Evolutionary conservation across 148 eudicot species (phyloP).

Genomic region (Nepenthes gracilis): DNA sequence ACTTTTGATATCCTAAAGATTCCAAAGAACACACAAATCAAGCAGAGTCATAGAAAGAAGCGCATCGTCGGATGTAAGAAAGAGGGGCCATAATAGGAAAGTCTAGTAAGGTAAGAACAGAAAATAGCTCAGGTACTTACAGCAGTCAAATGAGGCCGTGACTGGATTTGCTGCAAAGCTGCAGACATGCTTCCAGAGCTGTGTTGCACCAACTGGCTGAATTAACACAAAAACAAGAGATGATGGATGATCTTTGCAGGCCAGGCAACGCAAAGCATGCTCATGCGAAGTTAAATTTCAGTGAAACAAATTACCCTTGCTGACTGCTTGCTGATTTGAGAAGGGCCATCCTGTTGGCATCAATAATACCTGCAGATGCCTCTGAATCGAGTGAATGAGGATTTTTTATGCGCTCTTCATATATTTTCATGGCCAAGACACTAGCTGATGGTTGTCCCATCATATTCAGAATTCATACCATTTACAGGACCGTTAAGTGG

Average conservation of each 20-base stretch:
- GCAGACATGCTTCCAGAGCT: conserved; percentile 77
- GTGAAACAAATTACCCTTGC: conserved; percentile 48
- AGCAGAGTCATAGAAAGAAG: background rate
- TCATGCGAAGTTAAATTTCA: background rate
- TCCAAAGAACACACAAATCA: conserved; percentile 4
- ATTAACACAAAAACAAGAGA: conserved; percentile 28
- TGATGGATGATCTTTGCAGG: conserved; percentile 6
- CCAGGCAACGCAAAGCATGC: background rate
- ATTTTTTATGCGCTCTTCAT: conserved; percentile 44
- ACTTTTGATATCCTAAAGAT: conserved; percentile 60
- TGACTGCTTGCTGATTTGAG: conserved; percentile 70
- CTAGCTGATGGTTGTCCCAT: conserved; percentile 47
- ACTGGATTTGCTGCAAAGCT: conserved; percentile 90
- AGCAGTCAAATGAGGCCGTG: conserved; percentile 55
- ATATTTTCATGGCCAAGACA: conserved; percentile 35
- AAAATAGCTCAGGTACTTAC: conserved; percentile 26
- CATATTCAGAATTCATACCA: conserved; percentile 48
- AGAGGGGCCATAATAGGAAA: conserved; percentile 1
- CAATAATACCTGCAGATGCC: conserved; percentile 59
- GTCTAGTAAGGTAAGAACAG: background rate
- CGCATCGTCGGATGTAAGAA: background rate
- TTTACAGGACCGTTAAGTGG: conserved; percentile 64
- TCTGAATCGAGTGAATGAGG: conserved; percentile 51
- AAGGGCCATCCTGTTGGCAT: conserved; percentile 84
- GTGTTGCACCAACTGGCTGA: conserved; percentile 87